Evolutionary conservation across 176 grass and related monocot species (phyloP), one percentile per base, ranked within the genome.

Genomic region (Saccharum spontaneum): DNA sequence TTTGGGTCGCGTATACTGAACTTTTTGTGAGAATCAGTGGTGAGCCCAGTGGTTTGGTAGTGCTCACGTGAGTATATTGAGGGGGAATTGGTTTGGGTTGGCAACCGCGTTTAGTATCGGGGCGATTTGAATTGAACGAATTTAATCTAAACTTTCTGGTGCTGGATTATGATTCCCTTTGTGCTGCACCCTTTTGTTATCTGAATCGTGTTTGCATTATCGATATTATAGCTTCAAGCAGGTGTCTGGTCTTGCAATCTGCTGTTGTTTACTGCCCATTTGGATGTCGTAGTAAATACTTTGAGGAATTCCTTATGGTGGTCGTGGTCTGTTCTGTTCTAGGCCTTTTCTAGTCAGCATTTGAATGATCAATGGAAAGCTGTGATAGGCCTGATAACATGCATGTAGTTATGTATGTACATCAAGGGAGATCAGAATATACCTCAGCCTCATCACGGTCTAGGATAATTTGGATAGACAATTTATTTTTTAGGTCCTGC

Each of bases 121-220:
- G 7, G 6, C 24, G 7, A 8, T 28, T 48, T 48, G 3, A 10
- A 17, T 30, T 48, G 54, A 10, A n/a, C 20, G 54, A 57, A 57
- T 16, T 24, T n/a, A 12, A 40, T 69, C 22, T 12, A 0, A n/a
- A 18, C 4, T 8, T 71, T 30, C 12, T 57, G 33, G 13, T 22
- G n/a, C 16, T 23, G 9, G 39, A 73, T 16, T 46, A 1, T 63
- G 38, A 50, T 55, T 17, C 16, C 43, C 9, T 76, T 50, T 31
- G 30, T 71, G 66, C 18, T 60, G 16, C 31, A 37, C 10, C 5
- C 40, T 82, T 67, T 28, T 61, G 15, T 34, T 63, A 65, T 50
- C 11, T 68, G 57, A 75, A 38, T 75, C 38, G 20, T 75, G 76
- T 18, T 75, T 89, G 60, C 60, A 49, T 69, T 48, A 36, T 38